Conservation (phyloP, 768 basidiomycete genomes). For the Tephrocybe sp. region DNA sequence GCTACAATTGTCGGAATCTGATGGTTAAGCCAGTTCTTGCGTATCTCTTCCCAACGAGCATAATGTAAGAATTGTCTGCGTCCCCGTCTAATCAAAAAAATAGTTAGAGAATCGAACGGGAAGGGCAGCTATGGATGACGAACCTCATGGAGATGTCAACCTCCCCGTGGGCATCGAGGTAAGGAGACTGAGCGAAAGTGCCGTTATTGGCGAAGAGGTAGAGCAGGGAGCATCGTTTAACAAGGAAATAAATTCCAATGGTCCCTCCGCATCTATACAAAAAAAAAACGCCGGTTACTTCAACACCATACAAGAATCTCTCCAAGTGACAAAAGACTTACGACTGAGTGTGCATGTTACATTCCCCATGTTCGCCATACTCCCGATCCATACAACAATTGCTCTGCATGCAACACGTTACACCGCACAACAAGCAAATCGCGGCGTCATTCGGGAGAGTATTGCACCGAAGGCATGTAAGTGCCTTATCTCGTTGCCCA, state of each 20-base stretch:
- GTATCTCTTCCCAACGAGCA: slow-evolving; percentile 86
- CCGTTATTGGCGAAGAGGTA: slow-evolving; percentile 89
- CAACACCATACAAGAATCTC: slow-evolving; percentile 1
- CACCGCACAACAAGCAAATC: slow-evolving; percentile 88
- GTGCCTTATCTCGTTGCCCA: slow-evolving; percentile 64
- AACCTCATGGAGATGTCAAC: slow-evolving; percentile 90
- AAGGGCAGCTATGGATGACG: slow-evolving; percentile 12
- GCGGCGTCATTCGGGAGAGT: slow-evolving; percentile 84
- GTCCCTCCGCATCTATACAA: slow-evolving; percentile 78
- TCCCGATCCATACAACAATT: slow-evolving; percentile 82
- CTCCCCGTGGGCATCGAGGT: slow-evolving; percentile 93
- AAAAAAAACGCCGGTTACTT: background rate
- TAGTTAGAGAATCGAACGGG: background rate
- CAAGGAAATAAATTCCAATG: slow-evolving; percentile 85
- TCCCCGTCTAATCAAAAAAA: slow-evolving; percentile 60
- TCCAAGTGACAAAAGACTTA: slow-evolving; percentile 44
- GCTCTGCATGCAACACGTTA: slow-evolving; percentile 84
- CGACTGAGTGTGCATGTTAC: slow-evolving; percentile 94
- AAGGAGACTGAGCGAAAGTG: slow-evolving; percentile 85
- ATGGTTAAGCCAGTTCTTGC: slow-evolving; percentile 88
- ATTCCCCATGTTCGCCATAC: slow-evolving; percentile 76
- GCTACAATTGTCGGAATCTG: slow-evolving; percentile 89
- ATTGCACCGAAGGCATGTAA: slow-evolving; percentile 74
- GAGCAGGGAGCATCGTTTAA: slow-evolving; percentile 87
- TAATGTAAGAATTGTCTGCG: slow-evolving; percentile 85